A percentile compares a stretch with the other conserved stretches of the same genome.
Conservation (phyloP, 805 yeast genomes). For the Kluyveromyces starmeri region DNA sequence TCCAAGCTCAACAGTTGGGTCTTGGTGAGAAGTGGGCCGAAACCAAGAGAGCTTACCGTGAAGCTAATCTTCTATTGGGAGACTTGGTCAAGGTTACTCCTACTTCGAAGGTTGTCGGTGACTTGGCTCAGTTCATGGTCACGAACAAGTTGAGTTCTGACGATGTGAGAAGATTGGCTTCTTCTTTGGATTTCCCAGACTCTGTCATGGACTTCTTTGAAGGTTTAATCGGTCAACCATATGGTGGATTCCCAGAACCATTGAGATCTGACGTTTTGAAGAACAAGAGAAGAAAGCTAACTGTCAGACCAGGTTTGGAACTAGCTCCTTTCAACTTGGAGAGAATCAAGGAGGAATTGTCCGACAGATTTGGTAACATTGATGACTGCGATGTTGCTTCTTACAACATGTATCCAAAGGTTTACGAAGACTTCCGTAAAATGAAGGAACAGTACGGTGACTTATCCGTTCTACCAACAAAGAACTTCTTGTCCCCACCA, state of each 20-base stretch:
- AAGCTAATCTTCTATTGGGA: constrained; percentile 85
- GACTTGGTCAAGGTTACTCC: constrained; percentile 98
- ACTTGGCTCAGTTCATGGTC: constrained; percentile 99
- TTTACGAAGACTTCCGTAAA: constrained; percentile 79
- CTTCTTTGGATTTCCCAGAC: constrained; percentile 94
- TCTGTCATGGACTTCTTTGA: constrained; percentile 97
- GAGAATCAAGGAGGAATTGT: constrained; percentile 62
- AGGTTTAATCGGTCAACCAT: constrained; percentile 98
- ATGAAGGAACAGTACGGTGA: constrained; percentile 77
- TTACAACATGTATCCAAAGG: constrained; percentile 97
- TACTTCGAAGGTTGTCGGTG: constrained; percentile 99
- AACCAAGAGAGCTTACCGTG: constrained; percentile 89
- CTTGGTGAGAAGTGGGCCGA: constrained; percentile 94
- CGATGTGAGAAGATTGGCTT: constrained; percentile 82
- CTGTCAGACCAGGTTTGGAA: constrained; percentile 85
- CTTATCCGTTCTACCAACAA: constrained; percentile 87
- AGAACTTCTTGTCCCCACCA: constrained; percentile 81
- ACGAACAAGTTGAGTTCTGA: constrained; percentile 79
- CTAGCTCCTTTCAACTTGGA: constrained; percentile 77
- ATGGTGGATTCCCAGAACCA: constrained; percentile 99
- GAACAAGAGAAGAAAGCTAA: constrained; percentile 87
- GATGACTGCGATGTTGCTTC: constrained; percentile 88
- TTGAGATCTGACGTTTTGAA: constrained; percentile 82
- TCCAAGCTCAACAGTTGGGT: constrained; percentile 99
- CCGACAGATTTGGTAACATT: constrained; percentile 68